Conservation (phyloP, 1,284 basidiomycete genomes). For the Ganoderma resinaceum region DNA sequence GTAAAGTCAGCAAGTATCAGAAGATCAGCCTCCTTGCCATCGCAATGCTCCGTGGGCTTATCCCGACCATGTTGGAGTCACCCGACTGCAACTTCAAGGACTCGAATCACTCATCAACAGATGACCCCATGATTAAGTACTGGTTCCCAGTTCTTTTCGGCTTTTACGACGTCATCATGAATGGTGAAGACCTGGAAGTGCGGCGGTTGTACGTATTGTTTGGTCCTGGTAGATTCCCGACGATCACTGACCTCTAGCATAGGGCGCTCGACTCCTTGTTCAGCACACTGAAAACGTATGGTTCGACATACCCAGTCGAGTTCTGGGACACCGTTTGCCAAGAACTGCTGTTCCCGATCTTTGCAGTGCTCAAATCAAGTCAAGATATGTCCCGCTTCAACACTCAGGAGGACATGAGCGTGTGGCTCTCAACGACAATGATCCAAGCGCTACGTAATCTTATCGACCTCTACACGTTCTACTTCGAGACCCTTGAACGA, state of each 20-base stretch:
- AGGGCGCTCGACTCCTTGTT: constrained; percentile 97
- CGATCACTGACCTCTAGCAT: constrained; percentile 17
- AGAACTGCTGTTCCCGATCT: constrained; percentile 98
- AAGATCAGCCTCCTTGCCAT: constrained; percentile 97
- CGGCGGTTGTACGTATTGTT: constrained; percentile 79
- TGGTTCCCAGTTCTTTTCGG: constrained; percentile 98
- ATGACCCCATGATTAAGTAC: constrained; percentile 91
- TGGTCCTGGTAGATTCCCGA: not conserved
- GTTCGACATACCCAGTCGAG: constrained; percentile 84
- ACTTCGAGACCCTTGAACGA: constrained; percentile 92
- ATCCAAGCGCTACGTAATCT: constrained; percentile 97
- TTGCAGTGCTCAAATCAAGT: constrained; percentile 92
- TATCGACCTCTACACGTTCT: constrained; percentile 96
- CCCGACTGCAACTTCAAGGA: constrained; percentile 79
- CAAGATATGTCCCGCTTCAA: constrained; percentile 93
- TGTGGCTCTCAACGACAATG: constrained; percentile 99
- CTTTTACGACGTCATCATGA: constrained; percentile 99
- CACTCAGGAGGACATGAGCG: constrained; percentile 98
- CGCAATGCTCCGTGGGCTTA: constrained; percentile 92
- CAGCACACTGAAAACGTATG: constrained; percentile 92
- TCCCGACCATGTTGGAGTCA: constrained; percentile 89
- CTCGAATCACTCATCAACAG: constrained; percentile 46
- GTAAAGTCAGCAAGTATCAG: constrained; percentile 98
- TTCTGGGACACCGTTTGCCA: constrained; percentile 99
- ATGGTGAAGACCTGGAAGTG: constrained; percentile 98